These are phyloP conservation scores for Exserohilum rostratum DNA, from an alignment of 2,329 filamentous ascomycete species.

Conservation along the genomic window DNA sequence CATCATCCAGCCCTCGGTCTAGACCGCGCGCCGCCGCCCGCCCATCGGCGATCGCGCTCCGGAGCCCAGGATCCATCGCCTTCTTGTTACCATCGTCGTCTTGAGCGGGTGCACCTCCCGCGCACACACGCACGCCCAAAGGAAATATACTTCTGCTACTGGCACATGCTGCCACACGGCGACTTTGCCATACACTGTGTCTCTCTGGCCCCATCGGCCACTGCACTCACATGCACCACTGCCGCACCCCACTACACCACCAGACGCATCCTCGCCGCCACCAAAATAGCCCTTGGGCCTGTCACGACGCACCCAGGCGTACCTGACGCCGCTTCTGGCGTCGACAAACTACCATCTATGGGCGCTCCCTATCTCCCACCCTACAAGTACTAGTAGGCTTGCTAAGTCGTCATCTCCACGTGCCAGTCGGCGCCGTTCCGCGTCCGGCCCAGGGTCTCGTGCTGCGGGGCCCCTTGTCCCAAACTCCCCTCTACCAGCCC, in stretches of 20 bases:
- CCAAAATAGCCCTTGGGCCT: too few species aligned
- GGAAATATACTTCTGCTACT: background rate
- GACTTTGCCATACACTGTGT: too few species aligned
- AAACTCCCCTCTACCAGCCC: background rate
- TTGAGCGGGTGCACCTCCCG: background rate
- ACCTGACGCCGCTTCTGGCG: too few species aligned
- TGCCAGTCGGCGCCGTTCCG: constrained; percentile 5
- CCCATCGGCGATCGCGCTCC: background rate
- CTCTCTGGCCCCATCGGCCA: too few species aligned
- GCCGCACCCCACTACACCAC: too few species aligned
- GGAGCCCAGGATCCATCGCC: background rate
- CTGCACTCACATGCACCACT: too few species aligned
- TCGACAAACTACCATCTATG: too few species aligned
- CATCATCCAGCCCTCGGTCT: constrained; percentile 1
- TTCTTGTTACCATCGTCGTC: background rate
- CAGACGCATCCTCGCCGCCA: too few species aligned
- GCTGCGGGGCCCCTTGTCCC: background rate
- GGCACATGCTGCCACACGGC: too few species aligned
- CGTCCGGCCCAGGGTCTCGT: background rate
- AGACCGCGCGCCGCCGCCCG: background rate
- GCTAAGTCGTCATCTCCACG: constrained; percentile 2
- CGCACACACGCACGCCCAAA: background rate
- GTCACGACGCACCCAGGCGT: too few species aligned
- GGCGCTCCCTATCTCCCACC: too few species aligned
- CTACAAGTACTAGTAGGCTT: too few species aligned